A percentile compares a stretch with the other conserved stretches of the same genome.
These are phyloP conservation scores for Fremontodendron californicum DNA, from an alignment of 345 rosid species.

Conservation along the genomic window DNA sequence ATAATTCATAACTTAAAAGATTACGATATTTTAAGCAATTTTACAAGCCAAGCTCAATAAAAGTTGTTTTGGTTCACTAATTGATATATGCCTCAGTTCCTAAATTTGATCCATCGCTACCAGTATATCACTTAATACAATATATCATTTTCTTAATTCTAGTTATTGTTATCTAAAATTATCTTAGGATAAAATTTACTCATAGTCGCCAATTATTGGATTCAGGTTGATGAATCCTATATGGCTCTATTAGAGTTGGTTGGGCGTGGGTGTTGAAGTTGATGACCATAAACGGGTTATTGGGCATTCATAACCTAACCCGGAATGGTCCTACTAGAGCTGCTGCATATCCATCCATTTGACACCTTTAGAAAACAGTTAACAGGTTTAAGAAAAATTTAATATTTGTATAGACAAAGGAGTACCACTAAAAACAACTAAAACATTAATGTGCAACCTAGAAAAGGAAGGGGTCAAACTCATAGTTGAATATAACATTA, in stretches of 20 bases:
- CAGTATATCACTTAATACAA: neutral
- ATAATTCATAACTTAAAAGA: neutral
- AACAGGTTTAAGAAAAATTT: neutral
- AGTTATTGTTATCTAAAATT: neutral
- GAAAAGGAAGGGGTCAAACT: neutral
- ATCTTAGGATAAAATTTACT: neutral
- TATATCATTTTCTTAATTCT: neutral
- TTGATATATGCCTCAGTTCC: neutral
- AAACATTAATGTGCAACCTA: neutral
- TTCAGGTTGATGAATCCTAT: neutral
- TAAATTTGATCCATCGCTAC: neutral
- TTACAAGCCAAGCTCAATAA: neutral
- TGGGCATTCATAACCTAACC: neutral
- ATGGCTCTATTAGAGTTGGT: neutral
- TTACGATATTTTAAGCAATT: too few relatives aligned
- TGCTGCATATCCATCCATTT: neutral
- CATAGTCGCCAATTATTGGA: neutral
- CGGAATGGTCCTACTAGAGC: neutral
- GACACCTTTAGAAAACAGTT: neutral
- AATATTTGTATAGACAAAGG: neutral
- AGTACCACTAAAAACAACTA: neutral
- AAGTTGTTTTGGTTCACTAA: neutral
- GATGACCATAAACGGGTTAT: neutral
- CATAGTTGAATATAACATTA: neutral
- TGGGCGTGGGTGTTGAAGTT: neutral